phyloP scores from a whole-genome alignment of 2,329 filamentous ascomycete species.

The Exserohilum rostratum region DNA sequence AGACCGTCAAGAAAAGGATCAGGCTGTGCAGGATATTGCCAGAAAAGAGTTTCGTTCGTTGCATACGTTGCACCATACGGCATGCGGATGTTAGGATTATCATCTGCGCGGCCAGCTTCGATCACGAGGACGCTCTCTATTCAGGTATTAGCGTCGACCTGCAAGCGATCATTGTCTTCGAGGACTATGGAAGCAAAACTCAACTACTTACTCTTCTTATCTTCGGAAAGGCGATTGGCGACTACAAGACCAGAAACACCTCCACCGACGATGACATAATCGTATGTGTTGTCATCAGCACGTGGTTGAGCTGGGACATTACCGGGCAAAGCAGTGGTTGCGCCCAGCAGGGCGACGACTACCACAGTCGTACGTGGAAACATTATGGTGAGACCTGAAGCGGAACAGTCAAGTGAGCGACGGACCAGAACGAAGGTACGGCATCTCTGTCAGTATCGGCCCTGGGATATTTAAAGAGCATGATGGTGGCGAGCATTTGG shows the following conservation, averaged over 20 bases:
- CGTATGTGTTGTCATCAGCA: conserved; percentile 22
- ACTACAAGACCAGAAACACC: conserved; percentile 35
- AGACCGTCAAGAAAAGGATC: conserved; percentile 25
- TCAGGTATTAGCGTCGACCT: neutral
- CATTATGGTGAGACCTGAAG: conserved; percentile 20
- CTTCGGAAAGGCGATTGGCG: conserved; percentile 31
- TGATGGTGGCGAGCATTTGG: neutral
- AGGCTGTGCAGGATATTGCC: conserved; percentile 28
- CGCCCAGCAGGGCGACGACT: conserved; percentile 20
- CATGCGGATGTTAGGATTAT: conserved; percentile 30
- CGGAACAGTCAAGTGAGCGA: neutral
- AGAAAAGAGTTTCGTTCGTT: conserved; percentile 27
- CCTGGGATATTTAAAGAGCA: neutral
- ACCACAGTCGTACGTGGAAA: conserved; percentile 20
- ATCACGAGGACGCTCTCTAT: conserved; percentile 36
- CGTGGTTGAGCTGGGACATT: conserved; percentile 1
- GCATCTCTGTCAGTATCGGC: neutral
- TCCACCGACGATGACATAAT: conserved; percentile 39
- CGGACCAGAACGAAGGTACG: neutral
- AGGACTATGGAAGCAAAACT: too few species aligned
- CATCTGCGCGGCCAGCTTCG: conserved; percentile 32
- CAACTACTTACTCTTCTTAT: conserved; percentile 11
- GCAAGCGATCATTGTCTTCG: too few species aligned
- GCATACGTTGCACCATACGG: conserved; percentile 31
- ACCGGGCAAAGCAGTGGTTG: conserved; percentile 20